These are phyloP conservation scores for Apophysomyces ossiformis DNA, from an alignment of 371 early-diverging fungal genomes.

Conservation along the genomic window DNA sequence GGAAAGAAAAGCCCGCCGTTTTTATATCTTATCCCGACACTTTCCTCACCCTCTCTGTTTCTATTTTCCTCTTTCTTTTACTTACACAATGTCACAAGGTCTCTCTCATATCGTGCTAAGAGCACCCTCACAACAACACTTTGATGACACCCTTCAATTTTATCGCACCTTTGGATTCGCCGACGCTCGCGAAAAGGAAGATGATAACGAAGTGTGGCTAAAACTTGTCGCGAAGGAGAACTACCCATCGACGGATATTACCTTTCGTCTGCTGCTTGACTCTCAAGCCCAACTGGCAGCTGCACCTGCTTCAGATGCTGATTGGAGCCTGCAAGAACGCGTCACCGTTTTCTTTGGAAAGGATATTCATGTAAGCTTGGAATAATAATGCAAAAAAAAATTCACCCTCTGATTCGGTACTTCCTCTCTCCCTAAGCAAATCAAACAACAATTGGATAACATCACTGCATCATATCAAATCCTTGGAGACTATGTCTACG, in stretches of 20 bases:
- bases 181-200: conserved; percentile 16
- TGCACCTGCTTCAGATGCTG: conserved; percentile 24
- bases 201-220: conserved; percentile 43
- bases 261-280: conserved; percentile 46
- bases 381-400: conserved; percentile 1
- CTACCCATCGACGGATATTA: conserved; percentile 33
- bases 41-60: conserved; percentile 8
- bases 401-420: not conserved
- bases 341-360: conserved; percentile 34
- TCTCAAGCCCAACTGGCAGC: conserved; percentile 11
- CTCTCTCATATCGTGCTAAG: conserved; percentile 65
- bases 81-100: conserved; percentile 24
- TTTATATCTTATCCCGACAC: conserved; percentile 8
- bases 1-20: conserved; percentile 4
- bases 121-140: conserved; percentile 39
- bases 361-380: conserved; percentile 34
- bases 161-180: conserved; percentile 64
- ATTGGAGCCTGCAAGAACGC: conserved; percentile 37
- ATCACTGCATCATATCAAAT: conserved; percentile 21
- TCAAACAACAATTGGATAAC: conserved; percentile 32
- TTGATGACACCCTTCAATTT: conserved; percentile 52
- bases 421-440: conserved; percentile 23
- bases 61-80: conserved; percentile 12
- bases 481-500: conserved; percentile 42
- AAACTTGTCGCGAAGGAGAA: conserved; percentile 34